Conservation (phyloP, 768 basidiomycete genomes). For the Lentinula edodes region DNA sequence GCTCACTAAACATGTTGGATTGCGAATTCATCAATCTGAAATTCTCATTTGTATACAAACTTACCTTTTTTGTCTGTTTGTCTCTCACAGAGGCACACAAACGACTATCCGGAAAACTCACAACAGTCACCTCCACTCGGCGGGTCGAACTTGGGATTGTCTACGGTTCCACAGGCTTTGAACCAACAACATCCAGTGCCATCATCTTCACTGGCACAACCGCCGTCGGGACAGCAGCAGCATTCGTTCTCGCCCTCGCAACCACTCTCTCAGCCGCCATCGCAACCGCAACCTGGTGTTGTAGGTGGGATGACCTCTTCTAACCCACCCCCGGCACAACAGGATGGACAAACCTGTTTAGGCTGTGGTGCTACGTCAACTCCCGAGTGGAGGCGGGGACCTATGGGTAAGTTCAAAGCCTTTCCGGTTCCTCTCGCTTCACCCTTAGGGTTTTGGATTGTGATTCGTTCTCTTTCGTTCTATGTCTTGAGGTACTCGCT, state of each 20-base stretch:
- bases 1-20: neutral
- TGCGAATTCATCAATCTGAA: neutral
- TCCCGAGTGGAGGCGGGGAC: conserved; percentile 83
- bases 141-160: neutral
- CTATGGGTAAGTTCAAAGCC: conserved; percentile 53
- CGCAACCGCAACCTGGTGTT: neutral
- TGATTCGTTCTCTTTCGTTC: neutral
- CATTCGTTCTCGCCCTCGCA: neutral
- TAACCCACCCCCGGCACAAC: conserved; percentile 9
- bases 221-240: neutral
- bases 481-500: too few species aligned
- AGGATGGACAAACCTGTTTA: conserved; percentile 70
- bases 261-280: neutral
- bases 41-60: neutral
- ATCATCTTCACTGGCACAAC: neutral
- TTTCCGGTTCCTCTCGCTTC: conserved; percentile 1
- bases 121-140: neutral
- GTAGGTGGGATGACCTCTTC: conserved; percentile 4
- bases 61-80: conserved; percentile 1
- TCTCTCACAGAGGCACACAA: conserved; percentile 1
- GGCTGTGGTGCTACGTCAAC: conserved; percentile 82
- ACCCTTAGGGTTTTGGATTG: neutral
- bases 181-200: neutral
- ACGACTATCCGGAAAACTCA: neutral
- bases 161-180: neutral